These are phyloP conservation scores for Boletales sp. DNA, from an alignment of 768 basidiomycete genomes.

Conservation along the genomic window DNA sequence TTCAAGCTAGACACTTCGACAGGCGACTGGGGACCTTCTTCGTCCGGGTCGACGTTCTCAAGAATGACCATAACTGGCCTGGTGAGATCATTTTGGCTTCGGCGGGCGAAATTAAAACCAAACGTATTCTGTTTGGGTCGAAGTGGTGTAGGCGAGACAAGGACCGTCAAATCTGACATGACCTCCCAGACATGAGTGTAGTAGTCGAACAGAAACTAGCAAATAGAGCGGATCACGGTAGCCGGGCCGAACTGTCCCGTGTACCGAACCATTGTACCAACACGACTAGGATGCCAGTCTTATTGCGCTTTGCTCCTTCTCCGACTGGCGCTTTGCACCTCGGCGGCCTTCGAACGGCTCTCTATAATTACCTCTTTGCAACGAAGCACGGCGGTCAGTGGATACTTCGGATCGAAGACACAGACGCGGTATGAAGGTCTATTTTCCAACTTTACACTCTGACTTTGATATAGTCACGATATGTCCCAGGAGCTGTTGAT, in stretches of 20 bases:
- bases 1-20: conserved; percentile 18
- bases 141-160: conserved; percentile 29
- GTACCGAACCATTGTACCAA: not conserved
- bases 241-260: too few relatives aligned
- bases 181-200: not conserved
- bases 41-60: conserved; percentile 24
- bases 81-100: conserved; percentile 25
- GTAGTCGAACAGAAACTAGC: not conserved
- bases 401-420: conserved; percentile 93
- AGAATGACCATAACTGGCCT: conserved; percentile 32
- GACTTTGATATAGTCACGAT: conserved; percentile 53
- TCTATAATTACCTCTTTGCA: conserved; percentile 89
- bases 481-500: conserved; percentile 82
- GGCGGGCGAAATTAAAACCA: conserved; percentile 30
- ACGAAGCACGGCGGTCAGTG: conserved; percentile 81
- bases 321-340: conserved; percentile 94
- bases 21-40: conserved; percentile 22
- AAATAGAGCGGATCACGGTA: not conserved
- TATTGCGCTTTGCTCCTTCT: conserved; percentile 93
- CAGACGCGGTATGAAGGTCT: conserved; percentile 68
- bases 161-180: conserved; percentile 33
- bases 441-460: not conserved
- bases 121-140: conserved; percentile 20
- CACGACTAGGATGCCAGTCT: conserved; percentile 39
- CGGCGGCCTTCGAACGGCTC: conserved; percentile 89